Base-by-base conservation (phyloP, 768 basidiomycete genomes). In the Psilocybe sp. region DNA sequence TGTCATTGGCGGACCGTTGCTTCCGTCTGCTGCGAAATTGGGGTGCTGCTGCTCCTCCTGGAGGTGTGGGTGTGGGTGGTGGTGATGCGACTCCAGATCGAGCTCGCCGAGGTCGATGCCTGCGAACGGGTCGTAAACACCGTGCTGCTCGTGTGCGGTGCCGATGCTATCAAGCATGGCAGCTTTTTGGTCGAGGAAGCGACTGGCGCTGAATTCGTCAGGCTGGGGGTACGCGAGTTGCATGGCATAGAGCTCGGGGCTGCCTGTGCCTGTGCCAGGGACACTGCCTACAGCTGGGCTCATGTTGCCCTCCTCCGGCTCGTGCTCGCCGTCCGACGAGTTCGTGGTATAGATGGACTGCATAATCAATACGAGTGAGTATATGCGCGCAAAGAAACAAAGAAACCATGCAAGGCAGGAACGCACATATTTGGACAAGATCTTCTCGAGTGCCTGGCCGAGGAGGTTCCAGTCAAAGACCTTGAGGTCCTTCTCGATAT, bases 401-500 rank as follows among this genome's bases (percentile, higher is more conserved):
- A 18, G 52, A 18, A 19, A 16, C 18, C 31, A 50, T 16, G 16
- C 23, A 28, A 45, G 13, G 16, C 23, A 28, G 44, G 13, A 19
- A 75, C 87, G 57, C 58, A 90, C 89, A 61, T 91, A 92, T 91
- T 89, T 89, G 3, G 85, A 83, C 16, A 90, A 73, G 50, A 91
- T 88, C 65, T 89, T 91, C 41, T 87, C 84, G 46, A 92, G 66
- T 0, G 88, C 87, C 54, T 83, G 80, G 14, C 77, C 77, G n/a
- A 92, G 72, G 40, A 79, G 65, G 23, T 72, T 74, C 89, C 89
- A 92, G 36, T 82, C 80, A 58, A 92, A 92, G 7, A 91, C 86
- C 65, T 92, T 92, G 62, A 99, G 79, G 61, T 98, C 93, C 76
- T 98, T 98, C 63, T 98, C 96, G 54, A 98, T 99, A 64, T 94